These are phyloP conservation scores for Saccharomycopsis phalli DNA, from an alignment of 1,139 yeast species.

Conservation along the genomic window DNA sequence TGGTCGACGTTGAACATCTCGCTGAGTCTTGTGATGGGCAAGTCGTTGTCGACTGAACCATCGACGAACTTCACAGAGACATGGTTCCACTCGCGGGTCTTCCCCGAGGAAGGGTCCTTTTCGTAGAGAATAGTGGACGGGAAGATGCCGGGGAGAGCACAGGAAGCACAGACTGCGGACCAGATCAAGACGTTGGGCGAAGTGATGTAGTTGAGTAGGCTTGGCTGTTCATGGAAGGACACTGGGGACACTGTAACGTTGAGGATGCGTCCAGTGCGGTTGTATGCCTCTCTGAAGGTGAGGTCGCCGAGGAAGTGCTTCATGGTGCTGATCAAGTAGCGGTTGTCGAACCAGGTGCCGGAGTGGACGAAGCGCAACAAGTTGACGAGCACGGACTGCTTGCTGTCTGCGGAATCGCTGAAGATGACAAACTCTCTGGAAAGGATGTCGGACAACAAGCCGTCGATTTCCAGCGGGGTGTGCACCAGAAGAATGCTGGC, in stretches of 20 bases:
- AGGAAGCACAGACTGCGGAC: constrained; percentile 97
- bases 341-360: constrained; percentile 85
- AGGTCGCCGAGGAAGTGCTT: constrained; percentile 76
- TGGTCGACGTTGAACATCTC: constrained; percentile 97
- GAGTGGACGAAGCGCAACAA: constrained; percentile 48
- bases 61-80: constrained; percentile 79
- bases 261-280: constrained; percentile 75
- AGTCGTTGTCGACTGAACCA: constrained; percentile 91
- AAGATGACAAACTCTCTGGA: constrained; percentile 65
- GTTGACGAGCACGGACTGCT: constrained; percentile 21
- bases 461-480: constrained; percentile 62
- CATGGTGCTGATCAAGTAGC: constrained; percentile 65
- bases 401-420: constrained; percentile 38
- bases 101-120: constrained; percentile 63
- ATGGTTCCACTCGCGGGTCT: constrained; percentile 60
- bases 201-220: constrained; percentile 78
- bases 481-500: constrained; percentile 84
- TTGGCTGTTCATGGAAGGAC: constrained; percentile 70
- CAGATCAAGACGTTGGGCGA: constrained; percentile 92
- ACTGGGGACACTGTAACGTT: constrained; percentile 90
- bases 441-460: constrained; percentile 44
- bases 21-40: constrained; percentile 80
- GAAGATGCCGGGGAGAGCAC: constrained; percentile 87
- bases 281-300: constrained; percentile 90
- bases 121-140: constrained; percentile 82